These are phyloP conservation scores for Fistulinella staudtii DNA, from an alignment of 1,284 basidiomycete species.

Conservation along the genomic window DNA sequence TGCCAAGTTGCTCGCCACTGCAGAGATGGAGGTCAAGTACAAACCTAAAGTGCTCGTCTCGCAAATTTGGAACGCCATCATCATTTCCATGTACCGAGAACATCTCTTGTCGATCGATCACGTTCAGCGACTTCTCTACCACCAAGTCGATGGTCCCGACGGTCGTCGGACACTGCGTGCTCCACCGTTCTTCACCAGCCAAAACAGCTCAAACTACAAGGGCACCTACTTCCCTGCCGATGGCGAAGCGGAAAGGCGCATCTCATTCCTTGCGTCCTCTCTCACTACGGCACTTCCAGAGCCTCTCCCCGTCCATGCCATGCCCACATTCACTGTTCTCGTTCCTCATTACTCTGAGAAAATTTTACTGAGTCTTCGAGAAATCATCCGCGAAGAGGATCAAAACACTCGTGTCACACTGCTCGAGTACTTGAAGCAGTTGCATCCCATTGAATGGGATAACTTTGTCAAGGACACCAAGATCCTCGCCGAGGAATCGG, in stretches of 20 bases:
- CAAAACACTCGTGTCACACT: conserved; percentile 94
- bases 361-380: conserved; percentile 88
- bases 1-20: conserved; percentile 89
- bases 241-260: conserved; percentile 93
- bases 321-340: conserved; percentile 97
- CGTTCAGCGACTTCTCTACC: conserved; percentile 90
- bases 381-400: conserved; percentile 96
- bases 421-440: conserved; percentile 95
- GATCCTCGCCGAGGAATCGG: conserved; percentile 90
- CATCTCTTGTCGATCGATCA: conserved; percentile 94
- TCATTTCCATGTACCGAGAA: conserved; percentile 98
- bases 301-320: conserved; percentile 89
- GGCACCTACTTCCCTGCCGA: conserved; percentile 88
- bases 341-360: conserved; percentile 98
- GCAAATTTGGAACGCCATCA: conserved; percentile 96
- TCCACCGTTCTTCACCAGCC: conserved; percentile 93
- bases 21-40: conserved; percentile 96
- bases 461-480: conserved; percentile 99
- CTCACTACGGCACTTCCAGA: conserved; percentile 91
- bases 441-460: conserved; percentile 99
- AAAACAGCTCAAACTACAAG: conserved; percentile 69
- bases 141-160: conserved; percentile 85
- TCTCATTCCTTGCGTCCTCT: conserved; percentile 96
- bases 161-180: conserved; percentile 88
- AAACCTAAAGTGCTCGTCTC: conserved; percentile 98